A percentile compares a stretch with the other conserved stretches of the same genome.
These are phyloP conservation scores for Oryza meyeriana DNA, from an alignment of 176 grass and related monocot genomes.

Conservation along the genomic window DNA sequence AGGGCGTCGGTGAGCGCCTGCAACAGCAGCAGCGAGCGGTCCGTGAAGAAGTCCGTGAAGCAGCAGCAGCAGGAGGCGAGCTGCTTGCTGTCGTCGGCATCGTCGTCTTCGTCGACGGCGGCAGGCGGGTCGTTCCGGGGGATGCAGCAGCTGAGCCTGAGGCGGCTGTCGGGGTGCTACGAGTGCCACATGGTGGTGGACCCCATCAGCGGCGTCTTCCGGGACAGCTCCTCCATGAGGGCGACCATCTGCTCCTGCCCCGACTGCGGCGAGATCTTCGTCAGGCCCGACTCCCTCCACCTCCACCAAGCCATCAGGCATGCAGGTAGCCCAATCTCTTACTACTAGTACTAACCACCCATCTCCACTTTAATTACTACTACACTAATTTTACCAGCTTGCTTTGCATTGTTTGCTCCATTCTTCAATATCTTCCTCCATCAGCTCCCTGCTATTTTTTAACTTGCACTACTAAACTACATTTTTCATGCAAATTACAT, in stretches of 20 bases:
- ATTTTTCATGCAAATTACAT: not conserved
- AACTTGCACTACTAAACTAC: too few species aligned
- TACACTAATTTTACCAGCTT: too few species aligned
- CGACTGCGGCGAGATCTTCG: constrained; percentile 88
- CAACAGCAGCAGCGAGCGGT: constrained; percentile 38
- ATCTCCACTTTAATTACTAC: too few species aligned
- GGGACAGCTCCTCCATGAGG: constrained; percentile 43
- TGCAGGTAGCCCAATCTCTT: constrained; percentile 63
- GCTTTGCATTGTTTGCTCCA: too few species aligned
- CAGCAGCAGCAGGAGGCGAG: constrained; percentile 25
- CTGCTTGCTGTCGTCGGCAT: constrained; percentile 19
- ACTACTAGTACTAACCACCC: too few species aligned
- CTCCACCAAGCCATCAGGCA: constrained; percentile 68
- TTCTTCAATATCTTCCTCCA: too few species aligned
- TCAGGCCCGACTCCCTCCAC: constrained; percentile 67
- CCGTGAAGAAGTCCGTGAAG: constrained; percentile 58
- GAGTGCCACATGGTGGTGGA: constrained; percentile 94
- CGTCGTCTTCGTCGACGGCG: constrained; percentile 47
- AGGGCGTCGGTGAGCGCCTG: constrained; percentile 57
- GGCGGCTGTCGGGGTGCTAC: constrained; percentile 83
- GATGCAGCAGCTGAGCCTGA: constrained; percentile 42
- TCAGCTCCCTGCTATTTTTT: too few species aligned
- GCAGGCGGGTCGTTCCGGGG: constrained; percentile 64
- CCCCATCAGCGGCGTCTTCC: constrained; percentile 49
- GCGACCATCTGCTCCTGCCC: constrained; percentile 65